Evolutionary conservation across 257 asterid species (phyloP).

Genomic region (Penstemon newberryi): DNA sequence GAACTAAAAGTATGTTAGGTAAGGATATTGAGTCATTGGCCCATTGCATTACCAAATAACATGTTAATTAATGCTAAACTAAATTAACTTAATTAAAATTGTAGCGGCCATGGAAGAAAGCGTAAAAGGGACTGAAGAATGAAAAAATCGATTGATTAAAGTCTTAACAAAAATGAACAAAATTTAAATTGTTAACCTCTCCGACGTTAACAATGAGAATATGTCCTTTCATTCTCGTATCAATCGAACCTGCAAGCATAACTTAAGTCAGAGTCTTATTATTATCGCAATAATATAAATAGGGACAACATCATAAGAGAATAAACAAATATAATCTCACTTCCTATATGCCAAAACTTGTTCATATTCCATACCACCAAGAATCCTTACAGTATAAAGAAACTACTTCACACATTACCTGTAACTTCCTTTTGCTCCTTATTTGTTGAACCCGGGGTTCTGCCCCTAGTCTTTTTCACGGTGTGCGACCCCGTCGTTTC

Average conservation of each 20-base stretch:
- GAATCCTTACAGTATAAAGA: conserved; percentile 29
- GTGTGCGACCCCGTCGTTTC: too few relatives aligned
- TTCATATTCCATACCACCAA: conserved; percentile 48
- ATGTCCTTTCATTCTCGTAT: conserved; percentile 49
- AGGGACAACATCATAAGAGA: too few relatives aligned
- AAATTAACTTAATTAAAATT: neutral
- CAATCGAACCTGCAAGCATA: conserved; percentile 52
- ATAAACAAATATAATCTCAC: too few relatives aligned
- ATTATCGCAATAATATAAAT: too few relatives aligned
- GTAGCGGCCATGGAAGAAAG: neutral
- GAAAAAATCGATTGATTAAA: neutral
- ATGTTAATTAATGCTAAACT: neutral
- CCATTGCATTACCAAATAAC: too few relatives aligned
- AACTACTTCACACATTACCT: too few relatives aligned
- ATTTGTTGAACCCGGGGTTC: too few relatives aligned
- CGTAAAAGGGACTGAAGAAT: neutral
- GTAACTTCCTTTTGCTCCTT: too few relatives aligned
- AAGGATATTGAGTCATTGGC: too few relatives aligned
- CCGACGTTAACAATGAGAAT: conserved; percentile 47
- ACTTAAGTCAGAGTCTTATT: neutral
- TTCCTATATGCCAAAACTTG: neutral
- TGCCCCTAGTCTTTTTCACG: too few relatives aligned
- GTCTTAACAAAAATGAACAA: neutral
- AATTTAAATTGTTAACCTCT: conserved; percentile 39
- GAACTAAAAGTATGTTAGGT: too few relatives aligned